Conservation (phyloP, 805 yeast genomes). For the Kuraishia capsulata region DNA sequence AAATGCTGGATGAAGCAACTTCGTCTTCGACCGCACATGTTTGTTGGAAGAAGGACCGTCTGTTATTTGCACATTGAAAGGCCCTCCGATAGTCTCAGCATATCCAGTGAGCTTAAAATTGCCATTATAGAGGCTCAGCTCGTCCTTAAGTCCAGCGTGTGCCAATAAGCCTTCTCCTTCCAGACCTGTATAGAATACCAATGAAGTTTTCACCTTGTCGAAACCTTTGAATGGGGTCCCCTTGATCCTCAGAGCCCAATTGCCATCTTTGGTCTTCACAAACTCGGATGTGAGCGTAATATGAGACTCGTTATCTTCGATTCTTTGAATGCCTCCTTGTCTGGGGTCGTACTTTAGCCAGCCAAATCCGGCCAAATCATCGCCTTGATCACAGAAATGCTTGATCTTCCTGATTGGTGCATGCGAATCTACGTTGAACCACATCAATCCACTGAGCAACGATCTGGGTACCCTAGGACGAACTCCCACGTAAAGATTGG, state of each 20-base stretch:
- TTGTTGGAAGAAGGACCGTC: slow-evolving; percentile 41
- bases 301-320: slow-evolving; percentile 57
- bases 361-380: slow-evolving; percentile 63
- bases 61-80: slow-evolving; percentile 50
- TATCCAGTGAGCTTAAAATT: slow-evolving; percentile 36
- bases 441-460: slow-evolving; percentile 72
- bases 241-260: slow-evolving; percentile 73
- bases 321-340: slow-evolving; percentile 71
- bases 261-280: slow-evolving; percentile 61
- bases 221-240: slow-evolving; percentile 51
- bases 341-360: slow-evolving; percentile 90
- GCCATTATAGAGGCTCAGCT: slow-evolving; percentile 21
- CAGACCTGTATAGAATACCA: slow-evolving; percentile 72
- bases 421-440: slow-evolving; percentile 65
- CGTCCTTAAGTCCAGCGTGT: slow-evolving; percentile 25
- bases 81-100: slow-evolving; percentile 55
- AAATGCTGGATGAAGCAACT: slow-evolving; percentile 25
- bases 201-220: slow-evolving; percentile 43
- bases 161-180: slow-evolving; percentile 49
- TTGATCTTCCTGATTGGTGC: slow-evolving; percentile 48
- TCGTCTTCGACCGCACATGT: slow-evolving; percentile 25
- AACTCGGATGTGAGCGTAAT: slow-evolving; percentile 62
- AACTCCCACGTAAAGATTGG: slow-evolving; percentile 79
- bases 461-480: slow-evolving; percentile 76
- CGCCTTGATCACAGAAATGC: slow-evolving; percentile 68